phyloP scores from a whole-genome alignment of 1,284 basidiomycete species.

The Ustanciosporium gigantosporum region DNA sequence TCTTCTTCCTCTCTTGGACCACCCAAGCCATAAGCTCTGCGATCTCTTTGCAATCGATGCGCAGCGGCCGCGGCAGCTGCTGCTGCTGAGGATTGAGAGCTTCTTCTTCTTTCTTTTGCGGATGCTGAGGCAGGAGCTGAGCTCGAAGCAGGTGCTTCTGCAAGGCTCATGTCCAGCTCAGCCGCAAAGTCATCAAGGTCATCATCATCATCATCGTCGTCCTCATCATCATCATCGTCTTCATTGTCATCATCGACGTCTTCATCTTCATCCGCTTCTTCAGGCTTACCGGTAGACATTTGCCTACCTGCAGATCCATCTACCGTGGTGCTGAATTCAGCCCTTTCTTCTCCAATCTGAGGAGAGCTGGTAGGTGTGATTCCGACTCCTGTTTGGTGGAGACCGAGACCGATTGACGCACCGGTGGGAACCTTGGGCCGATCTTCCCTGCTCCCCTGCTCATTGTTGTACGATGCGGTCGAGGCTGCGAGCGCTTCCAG shows the following conservation, averaged over 20 bases:
- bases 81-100: background rate
- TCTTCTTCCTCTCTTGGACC: constrained; percentile 38
- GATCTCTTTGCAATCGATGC: background rate
- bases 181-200: constrained; percentile 38
- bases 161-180: constrained; percentile 35
- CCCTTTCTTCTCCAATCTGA: constrained; percentile 7
- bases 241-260: background rate
- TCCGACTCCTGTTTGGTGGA: constrained; percentile 21
- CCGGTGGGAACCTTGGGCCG: too few relatives aligned
- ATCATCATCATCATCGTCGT: constrained; percentile 18
- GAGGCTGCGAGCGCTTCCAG: background rate
- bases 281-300: too few relatives aligned
- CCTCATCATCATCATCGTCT: background rate
- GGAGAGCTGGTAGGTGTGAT: constrained; percentile 29
- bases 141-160: constrained; percentile 13
- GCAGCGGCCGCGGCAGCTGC: background rate
- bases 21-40: constrained; percentile 32
- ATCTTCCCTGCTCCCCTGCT: background rate
- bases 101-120: background rate
- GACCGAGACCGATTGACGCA: constrained; percentile 25
- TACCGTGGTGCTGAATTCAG: background rate
- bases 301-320: too few relatives aligned
- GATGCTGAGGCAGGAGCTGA: constrained; percentile 1
- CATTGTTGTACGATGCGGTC: background rate
- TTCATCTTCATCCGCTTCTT: too few relatives aligned